These are phyloP conservation scores for Lolium perenne DNA, from an alignment of 176 grass and related monocot species.

Conservation along the genomic window DNA sequence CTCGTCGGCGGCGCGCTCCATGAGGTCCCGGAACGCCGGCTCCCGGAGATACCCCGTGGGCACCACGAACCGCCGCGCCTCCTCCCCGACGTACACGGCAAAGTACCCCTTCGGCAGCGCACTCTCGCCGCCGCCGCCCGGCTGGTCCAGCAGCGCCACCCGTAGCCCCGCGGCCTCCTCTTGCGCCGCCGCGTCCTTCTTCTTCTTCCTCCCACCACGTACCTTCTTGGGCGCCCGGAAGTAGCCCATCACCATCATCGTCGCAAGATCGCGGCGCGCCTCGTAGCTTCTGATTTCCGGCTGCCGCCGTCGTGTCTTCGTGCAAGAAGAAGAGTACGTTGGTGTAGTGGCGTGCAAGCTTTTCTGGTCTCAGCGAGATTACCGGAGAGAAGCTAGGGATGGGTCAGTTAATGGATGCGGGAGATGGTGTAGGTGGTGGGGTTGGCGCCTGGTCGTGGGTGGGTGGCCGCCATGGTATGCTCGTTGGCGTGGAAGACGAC, in stretches of 20 bases:
- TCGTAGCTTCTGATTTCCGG: not conserved
- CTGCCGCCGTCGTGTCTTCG: not conserved
- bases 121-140: not conserved
- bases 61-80: slow-evolving; percentile 62
- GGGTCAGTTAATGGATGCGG: not conserved
- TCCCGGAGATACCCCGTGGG: slow-evolving; percentile 56
- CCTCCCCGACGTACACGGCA: slow-evolving; percentile 67
- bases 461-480: slow-evolving; percentile 33
- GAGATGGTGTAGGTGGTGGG: not conserved
- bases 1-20: slow-evolving; percentile 73
- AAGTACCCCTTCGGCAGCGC: slow-evolving; percentile 65
- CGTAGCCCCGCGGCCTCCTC: slow-evolving; percentile 38
- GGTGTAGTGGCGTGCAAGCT: no score
- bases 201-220: not conserved
- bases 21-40: slow-evolving; percentile 56
- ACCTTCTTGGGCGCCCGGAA: slow-evolving; percentile 28
- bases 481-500: slow-evolving; percentile 29
- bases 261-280: not conserved
- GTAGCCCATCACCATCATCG: slow-evolving; percentile 63
- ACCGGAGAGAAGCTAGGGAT: not conserved
- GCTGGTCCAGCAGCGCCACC: slow-evolving; percentile 46
- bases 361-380: not conserved
- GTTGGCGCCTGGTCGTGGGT: not conserved
- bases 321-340: no score
- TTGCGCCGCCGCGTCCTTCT: not conserved